Percentiles rank a stretch among this genome's conserved stretches.
phyloP scores from a whole-genome alignment of 495 filamentous ascomycete species.

The Penicillium turbatum region DNA sequence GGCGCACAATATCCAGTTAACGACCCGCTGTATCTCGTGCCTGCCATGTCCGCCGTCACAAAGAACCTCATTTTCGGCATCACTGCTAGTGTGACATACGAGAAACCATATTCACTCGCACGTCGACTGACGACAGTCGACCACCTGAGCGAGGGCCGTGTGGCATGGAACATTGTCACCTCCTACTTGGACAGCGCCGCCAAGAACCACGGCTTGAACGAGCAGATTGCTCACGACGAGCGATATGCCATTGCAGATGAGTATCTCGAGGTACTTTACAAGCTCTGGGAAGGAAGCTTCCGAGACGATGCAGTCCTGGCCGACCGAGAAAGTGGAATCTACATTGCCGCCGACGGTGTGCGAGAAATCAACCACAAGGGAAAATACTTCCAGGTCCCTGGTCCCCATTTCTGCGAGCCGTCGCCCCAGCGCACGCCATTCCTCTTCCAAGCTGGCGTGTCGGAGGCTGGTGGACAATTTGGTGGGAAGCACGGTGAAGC shows the following conservation, averaged over 20 bases:
- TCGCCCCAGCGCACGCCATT: constrained; percentile 56
- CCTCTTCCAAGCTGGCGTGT: constrained; percentile 53
- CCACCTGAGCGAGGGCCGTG: constrained; percentile 52
- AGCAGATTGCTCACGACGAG: constrained; percentile 53
- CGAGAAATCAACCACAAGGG: constrained; percentile 54
- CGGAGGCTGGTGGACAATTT: constrained; percentile 49
- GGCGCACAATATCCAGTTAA: constrained; percentile 34
- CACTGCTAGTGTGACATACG: constrained; percentile 50
- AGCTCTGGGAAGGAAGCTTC: constrained; percentile 58
- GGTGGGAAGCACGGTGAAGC: constrained; percentile 56
- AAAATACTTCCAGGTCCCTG: constrained; percentile 53
- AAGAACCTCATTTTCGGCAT: constrained; percentile 52
- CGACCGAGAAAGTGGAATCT: constrained; percentile 43
- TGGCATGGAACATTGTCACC: constrained; percentile 60
- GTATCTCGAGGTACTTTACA: constrained; percentile 58
- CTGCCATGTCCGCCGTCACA: constrained; percentile 55
- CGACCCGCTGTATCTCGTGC: constrained; percentile 46
- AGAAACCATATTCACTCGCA: constrained; percentile 57
- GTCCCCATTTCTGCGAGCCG: constrained; percentile 53
- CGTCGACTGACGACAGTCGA: constrained; percentile 55
- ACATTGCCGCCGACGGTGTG: constrained; percentile 48
- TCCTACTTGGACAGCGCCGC: constrained; percentile 57
- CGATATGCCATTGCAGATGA: constrained; percentile 57
- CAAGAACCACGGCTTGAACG: constrained; percentile 45
- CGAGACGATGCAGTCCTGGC: constrained; percentile 52